These are phyloP conservation scores for Thecaphora thlaspeos DNA, from an alignment of 1,284 basidiomycete species.

Conservation along the genomic window DNA sequence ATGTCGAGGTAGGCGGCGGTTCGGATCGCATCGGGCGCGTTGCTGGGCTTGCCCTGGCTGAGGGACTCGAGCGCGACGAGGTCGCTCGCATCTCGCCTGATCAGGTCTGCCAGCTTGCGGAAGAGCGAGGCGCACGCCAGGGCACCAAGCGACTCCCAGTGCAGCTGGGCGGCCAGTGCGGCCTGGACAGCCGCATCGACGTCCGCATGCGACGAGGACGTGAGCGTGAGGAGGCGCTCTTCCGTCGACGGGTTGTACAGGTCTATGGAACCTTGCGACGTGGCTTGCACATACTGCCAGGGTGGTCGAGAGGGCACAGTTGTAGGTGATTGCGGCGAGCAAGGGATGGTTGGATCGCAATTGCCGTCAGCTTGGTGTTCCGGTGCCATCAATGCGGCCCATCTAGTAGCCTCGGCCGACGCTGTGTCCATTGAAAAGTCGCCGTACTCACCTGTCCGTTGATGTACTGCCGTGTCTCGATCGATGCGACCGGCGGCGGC, in stretches of 20 bases:
- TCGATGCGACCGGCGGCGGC: not conserved
- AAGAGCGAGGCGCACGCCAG: constrained; percentile 65
- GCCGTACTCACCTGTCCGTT: not conserved
- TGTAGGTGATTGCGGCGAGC: too few species aligned
- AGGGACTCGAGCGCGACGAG: constrained; percentile 62
- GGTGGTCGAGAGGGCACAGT: too few species aligned
- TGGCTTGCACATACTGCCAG: not conserved
- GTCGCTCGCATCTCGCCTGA: constrained; percentile 71
- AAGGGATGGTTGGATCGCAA: too few species aligned
- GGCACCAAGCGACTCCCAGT: constrained; percentile 35
- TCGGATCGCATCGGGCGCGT: constrained; percentile 68
- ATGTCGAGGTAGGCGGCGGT: constrained; percentile 67
- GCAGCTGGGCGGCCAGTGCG: constrained; percentile 34
- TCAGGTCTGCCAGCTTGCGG: constrained; percentile 69
- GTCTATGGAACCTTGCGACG: not conserved
- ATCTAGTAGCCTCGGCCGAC: too few species aligned
- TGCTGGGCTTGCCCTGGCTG: constrained; percentile 79
- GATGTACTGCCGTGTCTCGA: not conserved
- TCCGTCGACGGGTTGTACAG: constrained; percentile 39
- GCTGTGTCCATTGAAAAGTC: too few species aligned
- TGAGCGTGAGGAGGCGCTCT: constrained; percentile 32
- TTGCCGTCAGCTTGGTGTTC: too few species aligned
- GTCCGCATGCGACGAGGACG: constrained; percentile 36
- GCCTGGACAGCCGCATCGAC: constrained; percentile 44
- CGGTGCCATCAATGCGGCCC: too few species aligned